Evolutionary conservation across 2,329 filamentous ascomycete species (phyloP).

Genomic region (Laburnicola sp.): DNA sequence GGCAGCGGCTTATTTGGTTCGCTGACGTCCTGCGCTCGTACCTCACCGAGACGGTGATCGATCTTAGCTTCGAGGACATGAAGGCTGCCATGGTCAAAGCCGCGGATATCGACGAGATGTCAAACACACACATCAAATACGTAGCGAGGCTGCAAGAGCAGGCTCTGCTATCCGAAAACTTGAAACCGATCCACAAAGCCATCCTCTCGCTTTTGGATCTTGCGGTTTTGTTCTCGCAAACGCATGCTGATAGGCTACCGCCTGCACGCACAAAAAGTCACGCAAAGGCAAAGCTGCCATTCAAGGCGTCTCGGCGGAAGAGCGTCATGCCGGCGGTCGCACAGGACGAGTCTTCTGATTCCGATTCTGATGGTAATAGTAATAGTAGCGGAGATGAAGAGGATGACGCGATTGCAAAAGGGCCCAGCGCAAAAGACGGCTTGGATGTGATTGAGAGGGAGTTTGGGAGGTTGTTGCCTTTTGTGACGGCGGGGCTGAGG

Average conservation of each 20-base stretch:
- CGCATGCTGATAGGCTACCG: slow-evolving; percentile 52
- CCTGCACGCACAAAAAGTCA: no score
- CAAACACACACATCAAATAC: slow-evolving; percentile 67
- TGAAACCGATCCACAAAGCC: slow-evolving; percentile 71
- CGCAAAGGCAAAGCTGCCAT: slow-evolving; percentile 37
- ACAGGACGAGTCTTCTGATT: slow-evolving; percentile 31
- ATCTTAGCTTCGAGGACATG: slow-evolving; percentile 62
- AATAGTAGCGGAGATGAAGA: slow-evolving; percentile 13
- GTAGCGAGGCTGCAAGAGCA: slow-evolving; percentile 66
- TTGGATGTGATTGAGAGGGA: slow-evolving; percentile 62
- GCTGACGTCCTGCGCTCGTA: slow-evolving; percentile 74
- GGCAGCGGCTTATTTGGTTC: slow-evolving; percentile 77
- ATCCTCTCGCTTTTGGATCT: slow-evolving; percentile 78
- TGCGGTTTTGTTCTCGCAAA: slow-evolving; percentile 68
- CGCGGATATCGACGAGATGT: slow-evolving; percentile 80
- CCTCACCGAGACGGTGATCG: slow-evolving; percentile 71
- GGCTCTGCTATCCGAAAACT: slow-evolving; percentile 68
- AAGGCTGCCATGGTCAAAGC: slow-evolving; percentile 60
- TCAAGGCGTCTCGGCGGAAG: slow-evolving; percentile 22
- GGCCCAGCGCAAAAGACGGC: slow-evolving; percentile 37
- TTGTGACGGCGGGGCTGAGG: slow-evolving; percentile 72
- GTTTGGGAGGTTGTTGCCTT: slow-evolving; percentile 68
- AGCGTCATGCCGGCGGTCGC: slow-evolving; percentile 20
- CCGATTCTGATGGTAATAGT: no score
- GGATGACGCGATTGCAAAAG: not conserved